These are phyloP conservation scores for Neurospora africana DNA, from an alignment of 495 filamentous ascomycete genomes.

Conservation along the genomic window DNA sequence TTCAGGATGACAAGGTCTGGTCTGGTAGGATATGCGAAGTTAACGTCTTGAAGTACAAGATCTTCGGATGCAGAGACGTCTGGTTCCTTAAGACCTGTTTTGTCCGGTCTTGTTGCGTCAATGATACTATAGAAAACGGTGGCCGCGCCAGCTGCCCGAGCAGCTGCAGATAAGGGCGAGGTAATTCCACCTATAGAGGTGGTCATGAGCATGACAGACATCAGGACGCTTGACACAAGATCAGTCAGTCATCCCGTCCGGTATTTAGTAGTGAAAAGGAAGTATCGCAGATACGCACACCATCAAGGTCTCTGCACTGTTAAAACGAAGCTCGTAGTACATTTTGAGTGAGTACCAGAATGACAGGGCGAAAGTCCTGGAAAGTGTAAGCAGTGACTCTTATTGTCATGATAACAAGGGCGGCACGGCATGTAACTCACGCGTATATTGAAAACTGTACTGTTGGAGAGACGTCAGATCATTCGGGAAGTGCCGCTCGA, in stretches of 20 bases:
- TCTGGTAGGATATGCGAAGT: constrained; percentile 56
- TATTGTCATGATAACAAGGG: not conserved
- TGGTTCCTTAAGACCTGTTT: constrained; percentile 35
- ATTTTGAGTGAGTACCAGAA: constrained; percentile 34
- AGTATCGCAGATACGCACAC: constrained; percentile 28
- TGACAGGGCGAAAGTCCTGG: constrained; percentile 34
- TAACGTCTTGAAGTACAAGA: constrained; percentile 47
- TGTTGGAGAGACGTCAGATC: constrained; percentile 11
- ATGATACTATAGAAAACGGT: constrained; percentile 47
- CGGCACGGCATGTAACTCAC: constrained; percentile 15
- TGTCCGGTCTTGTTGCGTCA: constrained; percentile 39
- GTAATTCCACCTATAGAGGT: constrained; percentile 41
- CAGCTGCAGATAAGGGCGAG: constrained; percentile 37
- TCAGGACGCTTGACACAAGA: constrained; percentile 36
- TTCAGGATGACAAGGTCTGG: constrained; percentile 46
- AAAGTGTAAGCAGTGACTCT: not conserved
- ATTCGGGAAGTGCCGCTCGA: not conserved
- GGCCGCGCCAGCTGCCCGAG: constrained; percentile 43
- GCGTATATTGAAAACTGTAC: constrained; percentile 35
- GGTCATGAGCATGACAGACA: constrained; percentile 47
- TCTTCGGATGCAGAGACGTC: constrained; percentile 38
- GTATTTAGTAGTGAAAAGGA: not conserved
- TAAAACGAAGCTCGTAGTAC: constrained; percentile 16
- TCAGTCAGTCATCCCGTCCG: not conserved
- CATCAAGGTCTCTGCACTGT: constrained; percentile 32